phyloP scores from a whole-genome alignment of 2,329 filamentous ascomycete genomes.

The Pyrenophora teres region DNA sequence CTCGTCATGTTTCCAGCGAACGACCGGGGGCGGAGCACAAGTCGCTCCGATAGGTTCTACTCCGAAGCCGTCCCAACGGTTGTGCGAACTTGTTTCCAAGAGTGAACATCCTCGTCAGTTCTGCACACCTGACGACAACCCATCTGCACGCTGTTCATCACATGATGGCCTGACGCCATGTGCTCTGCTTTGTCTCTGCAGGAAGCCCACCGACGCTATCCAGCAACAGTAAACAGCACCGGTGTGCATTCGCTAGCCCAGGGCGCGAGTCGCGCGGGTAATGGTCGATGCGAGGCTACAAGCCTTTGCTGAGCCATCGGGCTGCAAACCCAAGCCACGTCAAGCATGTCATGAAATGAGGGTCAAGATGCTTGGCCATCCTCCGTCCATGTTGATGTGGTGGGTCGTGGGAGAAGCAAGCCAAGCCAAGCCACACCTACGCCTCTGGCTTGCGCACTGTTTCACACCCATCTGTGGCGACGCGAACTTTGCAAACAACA shows the following conservation, averaged over 20 bases:
- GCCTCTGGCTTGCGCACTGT: too few relatives aligned
- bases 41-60: slow-evolving; percentile 5
- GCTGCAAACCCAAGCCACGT: too few relatives aligned
- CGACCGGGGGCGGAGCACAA: neutral
- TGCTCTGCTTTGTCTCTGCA: slow-evolving; percentile 7
- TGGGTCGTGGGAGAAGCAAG: neutral
- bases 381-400: neutral
- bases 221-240: too few relatives aligned
- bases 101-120: neutral
- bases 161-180: slow-evolving; percentile 15
- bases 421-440: neutral
- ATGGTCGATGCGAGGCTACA: too few relatives aligned
- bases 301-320: neutral
- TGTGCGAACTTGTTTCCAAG: neutral
- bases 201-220: neutral
- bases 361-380: neutral
- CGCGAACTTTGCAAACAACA: too few relatives aligned
- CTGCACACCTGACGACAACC: slow-evolving; percentile 6
- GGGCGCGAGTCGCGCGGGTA: too few relatives aligned
- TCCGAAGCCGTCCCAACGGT: slow-evolving; percentile 2
- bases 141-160: slow-evolving; percentile 13
- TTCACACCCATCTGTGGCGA: too few relatives aligned
- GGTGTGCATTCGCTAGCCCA: too few relatives aligned
- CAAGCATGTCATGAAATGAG: too few relatives aligned
- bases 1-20: neutral